These are phyloP conservation scores for Triglochin maritima DNA, from an alignment of 106 monocot genomes.

Conservation along the genomic window DNA sequence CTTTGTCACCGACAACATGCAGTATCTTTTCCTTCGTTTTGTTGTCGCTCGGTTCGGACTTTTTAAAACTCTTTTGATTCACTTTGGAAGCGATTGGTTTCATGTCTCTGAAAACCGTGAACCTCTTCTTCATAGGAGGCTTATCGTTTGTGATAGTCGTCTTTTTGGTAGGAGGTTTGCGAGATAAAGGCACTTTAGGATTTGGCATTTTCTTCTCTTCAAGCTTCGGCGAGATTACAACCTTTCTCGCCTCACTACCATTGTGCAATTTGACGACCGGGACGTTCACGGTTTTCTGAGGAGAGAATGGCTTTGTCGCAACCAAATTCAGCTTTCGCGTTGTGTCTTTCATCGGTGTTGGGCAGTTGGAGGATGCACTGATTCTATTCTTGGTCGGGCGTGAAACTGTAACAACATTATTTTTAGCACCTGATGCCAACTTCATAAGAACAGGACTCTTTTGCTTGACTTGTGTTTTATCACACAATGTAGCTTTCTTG, in stretches of 20 bases:
- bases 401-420: conserved; percentile 11
- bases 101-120: not conserved
- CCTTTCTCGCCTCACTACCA: conserved; percentile 11
- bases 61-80: not conserved
- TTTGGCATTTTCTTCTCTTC: conserved; percentile 7
- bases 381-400: not conserved
- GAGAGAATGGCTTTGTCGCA: conserved; percentile 6
- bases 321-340: not conserved
- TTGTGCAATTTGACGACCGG: conserved; percentile 3
- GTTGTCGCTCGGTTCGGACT: not conserved
- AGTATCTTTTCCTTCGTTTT: conserved; percentile 35
- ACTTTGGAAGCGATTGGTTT: not conserved
- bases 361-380: not conserved
- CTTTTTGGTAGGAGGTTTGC: not conserved
- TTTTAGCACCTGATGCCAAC: not conserved
- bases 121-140: not conserved
- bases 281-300: conserved; percentile 4
- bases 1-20: conserved; percentile 14
- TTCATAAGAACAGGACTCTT: conserved; percentile 1
- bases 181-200: not conserved
- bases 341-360: not conserved
- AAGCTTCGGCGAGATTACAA: not conserved
- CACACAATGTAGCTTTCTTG: conserved; percentile 1
- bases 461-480: conserved; percentile 8
- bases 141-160: not conserved